Evolutionary conservation across 192 early-diverging fungal genomes (phyloP).

Genomic region (Coemansia sp.): DNA sequence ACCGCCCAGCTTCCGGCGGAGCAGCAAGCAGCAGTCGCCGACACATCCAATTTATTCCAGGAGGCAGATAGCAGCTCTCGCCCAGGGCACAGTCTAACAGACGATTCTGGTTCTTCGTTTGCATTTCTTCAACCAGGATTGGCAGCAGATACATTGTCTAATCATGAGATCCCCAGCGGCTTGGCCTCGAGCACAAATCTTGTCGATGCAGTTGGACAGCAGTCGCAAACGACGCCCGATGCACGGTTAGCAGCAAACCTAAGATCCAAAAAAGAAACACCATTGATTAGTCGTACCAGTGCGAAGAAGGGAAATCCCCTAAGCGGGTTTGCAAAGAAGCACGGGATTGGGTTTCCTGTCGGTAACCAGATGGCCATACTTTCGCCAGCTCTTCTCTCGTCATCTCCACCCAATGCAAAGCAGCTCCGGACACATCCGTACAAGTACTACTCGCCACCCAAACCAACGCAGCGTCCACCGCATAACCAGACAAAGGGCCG

Average conservation of each 20-base stretch:
- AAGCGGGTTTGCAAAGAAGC: conserved; percentile 49
- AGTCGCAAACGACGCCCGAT: conserved; percentile 17
- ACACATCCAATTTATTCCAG: not conserved
- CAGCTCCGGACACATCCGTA: conserved; percentile 49
- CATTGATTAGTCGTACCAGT: conserved; percentile 18
- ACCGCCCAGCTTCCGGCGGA: conserved; percentile 5
- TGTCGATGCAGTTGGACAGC: conserved; percentile 2
- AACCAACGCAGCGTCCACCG: conserved; percentile 11
- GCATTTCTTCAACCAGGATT: not conserved
- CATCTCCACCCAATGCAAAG: conserved; percentile 48
- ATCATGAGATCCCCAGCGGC: not conserved
- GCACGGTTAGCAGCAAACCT: conserved; percentile 24
- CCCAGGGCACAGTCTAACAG: not conserved
- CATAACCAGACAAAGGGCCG: conserved; percentile 21
- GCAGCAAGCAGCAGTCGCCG: not conserved
- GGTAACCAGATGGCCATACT: conserved; percentile 43
- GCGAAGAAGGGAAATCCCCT: conserved; percentile 31
- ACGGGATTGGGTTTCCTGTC: conserved; percentile 41
- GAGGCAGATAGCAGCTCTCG: not conserved
- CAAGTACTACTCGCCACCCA: conserved; percentile 54
- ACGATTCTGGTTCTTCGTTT: not conserved
- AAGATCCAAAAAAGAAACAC: conserved; percentile 26
- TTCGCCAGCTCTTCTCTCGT: conserved; percentile 45
- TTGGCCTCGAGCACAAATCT: not conserved
- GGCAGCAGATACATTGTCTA: not conserved